Percentiles rank a stretch among this genome's conserved stretches.
phyloP scores from a whole-genome alignment of 306 rosid species.

The Clitoria ternatea region DNA sequence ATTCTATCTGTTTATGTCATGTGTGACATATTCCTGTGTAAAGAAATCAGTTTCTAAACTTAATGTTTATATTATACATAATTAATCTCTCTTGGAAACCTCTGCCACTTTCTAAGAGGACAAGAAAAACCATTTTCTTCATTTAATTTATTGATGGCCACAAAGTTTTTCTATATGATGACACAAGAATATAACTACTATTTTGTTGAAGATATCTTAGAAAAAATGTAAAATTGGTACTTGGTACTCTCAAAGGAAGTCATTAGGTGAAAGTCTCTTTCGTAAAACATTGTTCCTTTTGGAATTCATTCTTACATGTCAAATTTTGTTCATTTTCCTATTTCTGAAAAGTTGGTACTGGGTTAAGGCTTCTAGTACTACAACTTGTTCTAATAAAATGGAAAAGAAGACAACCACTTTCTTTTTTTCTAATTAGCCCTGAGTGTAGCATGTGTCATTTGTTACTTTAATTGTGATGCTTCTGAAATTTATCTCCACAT shows the following conservation, averaged over 20 bases:
- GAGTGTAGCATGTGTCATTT: neutral
- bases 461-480: neutral
- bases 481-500: slow-evolving; percentile 7
- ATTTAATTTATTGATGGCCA: neutral
- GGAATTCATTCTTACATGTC: neutral
- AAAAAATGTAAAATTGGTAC: too few relatives aligned
- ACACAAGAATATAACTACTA: too few relatives aligned
- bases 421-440: neutral
- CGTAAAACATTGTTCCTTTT: neutral
- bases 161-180: neutral
- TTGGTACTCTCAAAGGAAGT: too few relatives aligned
- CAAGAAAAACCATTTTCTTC: neutral
- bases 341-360: neutral
- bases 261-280: too few relatives aligned
- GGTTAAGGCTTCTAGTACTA: neutral
- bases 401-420: neutral
- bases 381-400: neutral
- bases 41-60: neutral
- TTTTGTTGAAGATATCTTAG: too few relatives aligned
- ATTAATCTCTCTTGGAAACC: neutral
- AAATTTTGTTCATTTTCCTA: neutral
- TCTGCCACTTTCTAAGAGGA: neutral
- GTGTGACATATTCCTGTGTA: neutral
- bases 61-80: neutral
- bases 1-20: neutral